Evolutionary conservation across 805 yeast genomes (phyloP).

Genomic region (Saccharomycopsis guyanensis): DNA sequence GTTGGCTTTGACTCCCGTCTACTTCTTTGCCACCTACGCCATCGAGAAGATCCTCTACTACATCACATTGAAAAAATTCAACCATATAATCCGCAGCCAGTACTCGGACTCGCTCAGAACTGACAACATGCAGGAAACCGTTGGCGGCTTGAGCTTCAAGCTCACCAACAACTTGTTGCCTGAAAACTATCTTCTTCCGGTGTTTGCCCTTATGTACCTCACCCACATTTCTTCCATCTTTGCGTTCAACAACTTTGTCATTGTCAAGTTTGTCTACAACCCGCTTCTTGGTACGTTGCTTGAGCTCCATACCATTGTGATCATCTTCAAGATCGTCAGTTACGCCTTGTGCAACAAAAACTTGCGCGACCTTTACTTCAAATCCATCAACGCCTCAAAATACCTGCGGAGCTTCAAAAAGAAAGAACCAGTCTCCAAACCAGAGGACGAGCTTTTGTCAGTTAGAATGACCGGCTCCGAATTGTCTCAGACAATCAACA

Average conservation of each 20-base stretch:
- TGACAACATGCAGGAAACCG: not conserved
- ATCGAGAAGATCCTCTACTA: conserved; percentile 28
- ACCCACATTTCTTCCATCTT: conserved; percentile 27
- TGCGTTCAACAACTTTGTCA: conserved; percentile 26
- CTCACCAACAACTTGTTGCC: conserved; percentile 17
- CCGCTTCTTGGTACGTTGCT: conserved; percentile 38
- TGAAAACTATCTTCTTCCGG: conserved; percentile 25
- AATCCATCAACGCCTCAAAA: conserved; percentile 17
- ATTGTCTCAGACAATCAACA: conserved; percentile 9
- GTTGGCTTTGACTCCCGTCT: conserved; percentile 26
- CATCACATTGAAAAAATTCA: conserved; percentile 17
- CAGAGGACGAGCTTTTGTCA: conserved; percentile 7
- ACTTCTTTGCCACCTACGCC: conserved; percentile 30
- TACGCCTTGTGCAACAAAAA: conserved; percentile 39
- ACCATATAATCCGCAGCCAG: conserved; percentile 8
- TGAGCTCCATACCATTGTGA: conserved; percentile 33
- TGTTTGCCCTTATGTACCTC: conserved; percentile 29
- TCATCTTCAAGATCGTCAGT: conserved; percentile 35
- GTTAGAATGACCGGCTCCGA: conserved; percentile 19
- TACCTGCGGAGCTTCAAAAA: conserved; percentile 14
- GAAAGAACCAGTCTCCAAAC: not conserved
- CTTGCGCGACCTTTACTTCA: conserved; percentile 30
- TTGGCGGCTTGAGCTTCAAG: conserved; percentile 7
- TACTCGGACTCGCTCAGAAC: conserved; percentile 1
- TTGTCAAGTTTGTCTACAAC: conserved; percentile 30